Conservation (phyloP, 2,329 filamentous ascomycete species). For the Aspergillus nomiae region DNA sequence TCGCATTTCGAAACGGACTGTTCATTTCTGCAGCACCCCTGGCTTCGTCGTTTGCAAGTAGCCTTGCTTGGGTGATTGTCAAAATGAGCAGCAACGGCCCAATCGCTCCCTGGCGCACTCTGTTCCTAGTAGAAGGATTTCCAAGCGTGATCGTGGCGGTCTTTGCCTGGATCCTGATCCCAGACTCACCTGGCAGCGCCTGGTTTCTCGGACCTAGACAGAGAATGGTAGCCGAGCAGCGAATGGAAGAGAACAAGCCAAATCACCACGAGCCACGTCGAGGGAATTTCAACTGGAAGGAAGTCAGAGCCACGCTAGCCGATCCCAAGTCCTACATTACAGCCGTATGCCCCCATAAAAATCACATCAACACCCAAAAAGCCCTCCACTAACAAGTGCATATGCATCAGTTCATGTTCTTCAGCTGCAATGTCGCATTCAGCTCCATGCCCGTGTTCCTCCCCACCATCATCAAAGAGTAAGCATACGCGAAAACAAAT, state of each 20-base stretch:
- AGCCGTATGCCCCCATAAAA: constrained; percentile 49
- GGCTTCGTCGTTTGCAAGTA: constrained; percentile 70
- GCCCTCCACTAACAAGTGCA: background rate
- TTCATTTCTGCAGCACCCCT: constrained; percentile 76
- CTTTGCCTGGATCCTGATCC: constrained; percentile 72
- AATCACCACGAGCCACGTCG: constrained; percentile 31
- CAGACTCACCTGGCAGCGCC: constrained; percentile 71
- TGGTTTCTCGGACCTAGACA: constrained; percentile 64
- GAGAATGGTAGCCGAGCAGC: constrained; percentile 69
- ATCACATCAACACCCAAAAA: no score
- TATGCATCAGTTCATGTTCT: constrained; percentile 68
- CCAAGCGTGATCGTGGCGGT: constrained; percentile 76
- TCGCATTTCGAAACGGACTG: constrained; percentile 81
- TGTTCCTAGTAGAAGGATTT: constrained; percentile 84
- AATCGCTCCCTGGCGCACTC: constrained; percentile 80
- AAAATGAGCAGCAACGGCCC: constrained; percentile 65
- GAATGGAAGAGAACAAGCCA: constrained; percentile 60
- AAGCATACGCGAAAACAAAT: constrained; percentile 10
- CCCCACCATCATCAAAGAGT: constrained; percentile 72
- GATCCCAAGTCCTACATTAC: constrained; percentile 76
- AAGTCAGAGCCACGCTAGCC: constrained; percentile 60
- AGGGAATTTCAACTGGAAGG: constrained; percentile 54
- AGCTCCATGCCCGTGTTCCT: constrained; percentile 85
- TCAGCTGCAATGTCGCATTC: constrained; percentile 85
- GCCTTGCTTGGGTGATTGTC: constrained; percentile 74